Conservation (phyloP, 495 filamentous ascomycete genomes). For the Neurospora tetrasperma region DNA sequence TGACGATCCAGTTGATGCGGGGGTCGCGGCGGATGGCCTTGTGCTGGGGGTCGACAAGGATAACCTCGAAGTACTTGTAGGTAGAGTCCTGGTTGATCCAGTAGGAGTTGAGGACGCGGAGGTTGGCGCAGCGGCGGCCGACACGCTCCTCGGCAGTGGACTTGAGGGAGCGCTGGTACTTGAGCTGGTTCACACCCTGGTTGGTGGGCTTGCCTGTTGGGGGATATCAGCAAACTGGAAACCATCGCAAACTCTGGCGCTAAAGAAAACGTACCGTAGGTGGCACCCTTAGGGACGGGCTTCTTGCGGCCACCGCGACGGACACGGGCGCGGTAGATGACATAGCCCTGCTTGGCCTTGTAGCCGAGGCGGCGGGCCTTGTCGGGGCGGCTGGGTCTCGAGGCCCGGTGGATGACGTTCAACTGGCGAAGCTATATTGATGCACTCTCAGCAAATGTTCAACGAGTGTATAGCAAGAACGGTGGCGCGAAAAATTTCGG, state of each 20-base stretch:
- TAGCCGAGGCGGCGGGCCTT: slow-evolving; percentile 99
- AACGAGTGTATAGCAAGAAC: slow-evolving; percentile 95
- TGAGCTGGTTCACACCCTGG: slow-evolving; percentile 99
- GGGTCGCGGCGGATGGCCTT: slow-evolving; percentile 98
- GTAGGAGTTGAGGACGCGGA: slow-evolving; percentile 99
- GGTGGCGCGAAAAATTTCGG: slow-evolving; percentile 3
- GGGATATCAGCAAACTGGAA: slow-evolving; percentile 11
- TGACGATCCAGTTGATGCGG: slow-evolving; percentile 99
- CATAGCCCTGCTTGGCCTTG: slow-evolving; percentile 99
- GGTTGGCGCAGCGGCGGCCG: slow-evolving; percentile 94
- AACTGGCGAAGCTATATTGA: slow-evolving; percentile 98
- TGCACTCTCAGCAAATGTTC: slow-evolving; percentile 99
- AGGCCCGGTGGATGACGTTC: slow-evolving; percentile 98
- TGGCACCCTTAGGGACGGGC: slow-evolving; percentile 94
- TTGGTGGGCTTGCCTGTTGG: slow-evolving; percentile 93
- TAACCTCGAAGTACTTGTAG: slow-evolving; percentile 99
- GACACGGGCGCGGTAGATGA: slow-evolving; percentile 98
- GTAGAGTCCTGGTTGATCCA: slow-evolving; percentile 99
- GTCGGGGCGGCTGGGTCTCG: slow-evolving; percentile 94
- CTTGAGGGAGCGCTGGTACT: slow-evolving; percentile 98
- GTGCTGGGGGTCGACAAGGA: slow-evolving; percentile 99
- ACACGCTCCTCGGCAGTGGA: slow-evolving; percentile 99
- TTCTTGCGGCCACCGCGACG: slow-evolving; percentile 95
- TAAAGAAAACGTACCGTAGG: slow-evolving; percentile 61
- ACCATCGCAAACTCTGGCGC: neutral